phyloP scores from a whole-genome alignment of 495 filamentous ascomycete genomes.

The Hyphodiscus hymeniophilus region DNA sequence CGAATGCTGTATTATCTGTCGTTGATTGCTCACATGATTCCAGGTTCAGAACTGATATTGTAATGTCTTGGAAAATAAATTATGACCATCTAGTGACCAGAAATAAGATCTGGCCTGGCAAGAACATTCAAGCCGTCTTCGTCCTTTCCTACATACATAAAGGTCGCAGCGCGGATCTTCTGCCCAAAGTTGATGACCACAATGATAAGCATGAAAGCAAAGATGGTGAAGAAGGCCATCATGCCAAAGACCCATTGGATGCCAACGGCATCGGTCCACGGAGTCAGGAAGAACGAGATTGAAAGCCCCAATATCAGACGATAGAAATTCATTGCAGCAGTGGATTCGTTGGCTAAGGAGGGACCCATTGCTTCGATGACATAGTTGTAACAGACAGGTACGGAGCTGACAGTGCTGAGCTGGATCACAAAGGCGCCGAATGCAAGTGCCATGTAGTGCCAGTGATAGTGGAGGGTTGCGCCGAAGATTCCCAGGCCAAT shows the following conservation, averaged over 20 bases:
- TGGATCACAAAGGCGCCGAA: neutral
- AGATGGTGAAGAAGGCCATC: constrained; percentile 37
- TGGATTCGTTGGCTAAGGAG: constrained; percentile 30
- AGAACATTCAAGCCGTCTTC: constrained; percentile 20
- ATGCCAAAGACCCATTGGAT: constrained; percentile 46
- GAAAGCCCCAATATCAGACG: constrained; percentile 35
- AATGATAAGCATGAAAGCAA: constrained; percentile 30
- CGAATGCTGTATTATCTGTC: too few relatives aligned
- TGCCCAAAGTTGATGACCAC: constrained; percentile 24
- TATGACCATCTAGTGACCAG: too few relatives aligned
- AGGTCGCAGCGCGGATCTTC: constrained; percentile 12
- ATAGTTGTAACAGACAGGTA: neutral
- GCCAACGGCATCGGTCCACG: constrained; percentile 35
- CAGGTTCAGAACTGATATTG: too few relatives aligned
- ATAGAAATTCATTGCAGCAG: constrained; percentile 32
- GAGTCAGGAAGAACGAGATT: constrained; percentile 37
- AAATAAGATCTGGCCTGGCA: too few relatives aligned
- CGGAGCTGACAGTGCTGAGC: neutral
- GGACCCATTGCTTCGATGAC: neutral
- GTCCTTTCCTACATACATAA: constrained; percentile 3
- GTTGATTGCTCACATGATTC: too few relatives aligned
- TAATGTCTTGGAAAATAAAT: too few relatives aligned
- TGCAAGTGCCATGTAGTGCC: neutral
- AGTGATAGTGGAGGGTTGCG: neutral
- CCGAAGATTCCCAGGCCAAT: neutral